Evolutionary conservation across 176 grass and related monocot species (phyloP).

Genomic region (Oryza australiensis): DNA sequence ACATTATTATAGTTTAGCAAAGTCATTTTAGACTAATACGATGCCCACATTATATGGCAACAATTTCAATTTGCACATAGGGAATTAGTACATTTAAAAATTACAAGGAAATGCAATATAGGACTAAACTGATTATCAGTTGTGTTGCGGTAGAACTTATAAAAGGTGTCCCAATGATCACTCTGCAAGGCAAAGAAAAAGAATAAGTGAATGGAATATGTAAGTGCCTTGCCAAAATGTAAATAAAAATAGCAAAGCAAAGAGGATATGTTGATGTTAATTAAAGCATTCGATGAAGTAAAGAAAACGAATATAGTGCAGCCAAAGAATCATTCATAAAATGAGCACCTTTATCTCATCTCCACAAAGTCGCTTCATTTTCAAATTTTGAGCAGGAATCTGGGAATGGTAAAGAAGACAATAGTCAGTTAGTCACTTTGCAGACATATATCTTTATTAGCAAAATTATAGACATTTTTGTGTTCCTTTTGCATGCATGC

Average conservation of each 20-base stretch:
- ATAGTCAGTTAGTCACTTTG: conserved; percentile 25
- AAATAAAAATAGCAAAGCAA: not conserved
- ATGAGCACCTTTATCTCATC: conserved; percentile 80
- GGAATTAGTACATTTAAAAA: not conserved
- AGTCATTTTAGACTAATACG: conserved; percentile 11
- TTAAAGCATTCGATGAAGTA: conserved; percentile 24
- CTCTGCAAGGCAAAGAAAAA: conserved; percentile 63
- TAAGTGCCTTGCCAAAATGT: conserved; percentile 18
- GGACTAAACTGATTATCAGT: conserved; percentile 92
- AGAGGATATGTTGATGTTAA: not conserved
- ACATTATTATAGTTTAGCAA: conserved; percentile 9
- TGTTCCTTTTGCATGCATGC: not conserved
- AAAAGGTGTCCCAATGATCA: conserved; percentile 82
- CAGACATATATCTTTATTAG: not conserved
- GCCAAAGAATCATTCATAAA: conserved; percentile 1
- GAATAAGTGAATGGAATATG: conserved; percentile 37
- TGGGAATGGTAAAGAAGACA: conserved; percentile 25
- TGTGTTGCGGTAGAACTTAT: conserved; percentile 91
- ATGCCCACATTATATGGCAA: not conserved
- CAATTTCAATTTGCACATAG: conserved; percentile 3
- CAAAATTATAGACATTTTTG: not conserved
- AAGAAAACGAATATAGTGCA: conserved; percentile 18
- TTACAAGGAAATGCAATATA: conserved; percentile 40
- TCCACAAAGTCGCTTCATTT: conserved; percentile 86
- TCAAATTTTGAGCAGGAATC: conserved; percentile 83